Percentiles rank a stretch among this genome's conserved stretches.
Conservation (phyloP, 2,329 filamentous ascomycete species). For the Claviceps purpurea region DNA sequence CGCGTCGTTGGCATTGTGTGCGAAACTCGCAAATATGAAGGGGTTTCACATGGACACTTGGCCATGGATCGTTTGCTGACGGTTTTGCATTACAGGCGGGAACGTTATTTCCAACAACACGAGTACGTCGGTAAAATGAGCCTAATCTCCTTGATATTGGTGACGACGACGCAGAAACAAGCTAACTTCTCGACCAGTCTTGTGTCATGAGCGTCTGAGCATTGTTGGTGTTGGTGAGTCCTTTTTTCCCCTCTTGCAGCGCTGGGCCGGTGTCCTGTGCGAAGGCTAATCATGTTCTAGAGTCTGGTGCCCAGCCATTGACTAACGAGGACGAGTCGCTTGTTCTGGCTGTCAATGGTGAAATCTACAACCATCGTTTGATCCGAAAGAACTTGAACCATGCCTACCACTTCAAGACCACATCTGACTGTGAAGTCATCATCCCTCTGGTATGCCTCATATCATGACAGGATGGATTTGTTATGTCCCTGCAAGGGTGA, state of each 20-base stretch:
- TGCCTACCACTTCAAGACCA: constrained; percentile 93
- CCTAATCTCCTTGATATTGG: too few species aligned
- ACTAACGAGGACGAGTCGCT: constrained; percentile 83
- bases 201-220: constrained; percentile 93
- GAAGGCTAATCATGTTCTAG: constrained; percentile 30
- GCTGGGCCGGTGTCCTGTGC: constrained; percentile 1
- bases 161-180: background rate
- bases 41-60: background rate
- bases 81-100: constrained; percentile 47
- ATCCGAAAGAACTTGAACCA: constrained; percentile 76
- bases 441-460: constrained; percentile 67
- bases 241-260: background rate
- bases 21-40: too few species aligned
- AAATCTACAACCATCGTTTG: constrained; percentile 98
- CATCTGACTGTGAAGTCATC: constrained; percentile 97
- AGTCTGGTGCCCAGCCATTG: constrained; percentile 89
- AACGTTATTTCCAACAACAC: constrained; percentile 83
- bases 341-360: constrained; percentile 92
- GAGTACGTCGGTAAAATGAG: constrained; percentile 44
- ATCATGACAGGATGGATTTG: too few species aligned
- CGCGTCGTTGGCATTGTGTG: background rate
- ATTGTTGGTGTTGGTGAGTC: constrained; percentile 88
- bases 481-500: too few species aligned
- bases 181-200: constrained; percentile 40
- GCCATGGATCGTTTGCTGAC: background rate